phyloP scores from a whole-genome alignment of 2,329 filamentous ascomycete genomes.

The Trichoderma lentiforme region DNA sequence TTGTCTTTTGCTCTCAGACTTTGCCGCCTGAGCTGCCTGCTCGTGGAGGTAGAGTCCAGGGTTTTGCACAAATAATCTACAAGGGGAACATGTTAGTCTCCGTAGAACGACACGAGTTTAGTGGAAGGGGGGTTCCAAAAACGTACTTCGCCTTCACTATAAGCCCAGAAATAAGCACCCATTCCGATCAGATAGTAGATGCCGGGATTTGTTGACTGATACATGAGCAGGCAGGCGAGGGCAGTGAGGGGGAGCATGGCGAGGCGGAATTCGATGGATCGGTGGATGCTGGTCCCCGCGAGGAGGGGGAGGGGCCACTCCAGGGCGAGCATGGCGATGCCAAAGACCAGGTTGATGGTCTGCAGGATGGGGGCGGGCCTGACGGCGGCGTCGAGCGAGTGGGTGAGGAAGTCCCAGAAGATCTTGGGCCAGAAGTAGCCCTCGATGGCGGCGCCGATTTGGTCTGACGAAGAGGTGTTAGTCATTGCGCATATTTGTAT shows the following conservation, averaged over 20 bases:
- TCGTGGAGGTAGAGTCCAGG: conserved; percentile 66
- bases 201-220: conserved; percentile 88
- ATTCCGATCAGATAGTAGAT: conserved; percentile 88
- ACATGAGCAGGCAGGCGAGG: conserved; percentile 72
- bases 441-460: conserved; percentile 78
- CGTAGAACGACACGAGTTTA: rapidly evolving
- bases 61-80: conserved; percentile 64
- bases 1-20: background rate
- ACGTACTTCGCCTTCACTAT: conserved; percentile 92
- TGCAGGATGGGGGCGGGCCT: conserved; percentile 87
- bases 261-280: conserved; percentile 82
- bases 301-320: conserved; percentile 85
- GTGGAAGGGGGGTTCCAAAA: background rate
- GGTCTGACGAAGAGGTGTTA: conserved; percentile 59
- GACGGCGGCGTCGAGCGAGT: conserved; percentile 80
- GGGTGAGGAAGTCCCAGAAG: conserved; percentile 95
- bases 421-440: conserved; percentile 98
- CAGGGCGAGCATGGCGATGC: conserved; percentile 73
- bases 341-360: conserved; percentile 82
- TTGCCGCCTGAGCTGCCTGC: conserved; percentile 29
- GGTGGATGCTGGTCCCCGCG: conserved; percentile 74
- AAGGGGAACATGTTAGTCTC: conserved; percentile 13
- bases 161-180: conserved; percentile 92
- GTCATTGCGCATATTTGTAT: background rate
- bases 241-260: conserved; percentile 77